A percentile compares a stretch with the other conserved stretches of the same genome.
Conservation (phyloP, 1,284 basidiomycete genomes). For the Leccinum olivaceoglutinosum region DNA sequence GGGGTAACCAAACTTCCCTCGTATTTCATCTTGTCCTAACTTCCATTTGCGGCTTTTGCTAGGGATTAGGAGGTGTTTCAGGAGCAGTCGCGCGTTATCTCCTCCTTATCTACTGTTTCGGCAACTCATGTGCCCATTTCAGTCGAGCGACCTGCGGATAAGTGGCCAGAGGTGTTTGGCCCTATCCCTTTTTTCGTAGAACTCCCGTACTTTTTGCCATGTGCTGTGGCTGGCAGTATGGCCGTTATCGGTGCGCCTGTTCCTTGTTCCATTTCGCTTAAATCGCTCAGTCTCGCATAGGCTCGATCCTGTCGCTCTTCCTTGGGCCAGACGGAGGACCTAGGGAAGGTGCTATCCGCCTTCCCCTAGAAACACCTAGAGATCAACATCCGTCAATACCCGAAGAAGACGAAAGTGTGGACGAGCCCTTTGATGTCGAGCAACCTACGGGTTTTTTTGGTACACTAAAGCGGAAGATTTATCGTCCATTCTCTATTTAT, state of each 20-base stretch:
- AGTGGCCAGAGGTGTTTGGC: conserved; percentile 76
- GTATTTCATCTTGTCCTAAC: conserved; percentile 2
- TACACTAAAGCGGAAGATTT: conserved; percentile 41
- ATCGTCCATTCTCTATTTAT: conserved; percentile 53
- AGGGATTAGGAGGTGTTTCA: conserved; percentile 93
- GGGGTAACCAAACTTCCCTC: conserved; percentile 44
- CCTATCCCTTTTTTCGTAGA: conserved; percentile 63
- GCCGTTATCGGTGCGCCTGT: conserved; percentile 61
- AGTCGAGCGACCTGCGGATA: conserved; percentile 83
- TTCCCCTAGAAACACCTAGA: conserved; percentile 68
- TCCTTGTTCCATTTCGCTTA: background rate
- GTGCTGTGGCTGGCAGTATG: conserved; percentile 69
- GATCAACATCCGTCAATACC: conserved; percentile 42
- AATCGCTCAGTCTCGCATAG: conserved; percentile 31
- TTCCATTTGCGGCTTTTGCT: conserved; percentile 63
- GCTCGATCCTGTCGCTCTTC: conserved; percentile 84
- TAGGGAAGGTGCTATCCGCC: conserved; percentile 75
- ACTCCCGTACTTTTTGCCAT: conserved; percentile 92
- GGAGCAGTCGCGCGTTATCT: conserved; percentile 67
- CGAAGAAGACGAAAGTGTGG: conserved; percentile 48
- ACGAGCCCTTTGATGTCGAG: conserved; percentile 46
- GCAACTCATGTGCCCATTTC: conserved; percentile 5
- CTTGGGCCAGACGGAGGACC: conserved; percentile 89
- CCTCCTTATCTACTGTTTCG: conserved; percentile 2
- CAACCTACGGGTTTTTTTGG: conserved; percentile 33